Percentiles rank a stretch among this genome's conserved stretches.
Evolutionary conservation across 441 rosid genomes (phyloP).

Genomic region (Aleurites moluccanus): DNA sequence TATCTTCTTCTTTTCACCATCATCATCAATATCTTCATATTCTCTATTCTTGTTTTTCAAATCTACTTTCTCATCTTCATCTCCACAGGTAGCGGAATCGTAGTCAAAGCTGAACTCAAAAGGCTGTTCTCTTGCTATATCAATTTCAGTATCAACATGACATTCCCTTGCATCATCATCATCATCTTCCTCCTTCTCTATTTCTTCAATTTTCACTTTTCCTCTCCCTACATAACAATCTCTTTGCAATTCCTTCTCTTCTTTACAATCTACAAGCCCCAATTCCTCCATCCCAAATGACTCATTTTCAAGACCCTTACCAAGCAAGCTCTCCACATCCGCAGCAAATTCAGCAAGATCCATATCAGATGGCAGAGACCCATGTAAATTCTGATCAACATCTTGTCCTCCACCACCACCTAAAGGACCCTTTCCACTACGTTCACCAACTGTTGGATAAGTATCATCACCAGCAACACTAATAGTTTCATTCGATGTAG

Average conservation of each 20-base stretch:
- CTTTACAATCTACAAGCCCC: slow-evolving; percentile 49
- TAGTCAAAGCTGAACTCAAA: slow-evolving; percentile 70
- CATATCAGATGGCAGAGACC: slow-evolving; percentile 70
- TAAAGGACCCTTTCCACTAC: slow-evolving; percentile 28
- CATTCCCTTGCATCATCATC: slow-evolving; percentile 14
- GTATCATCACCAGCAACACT: slow-evolving; percentile 3
- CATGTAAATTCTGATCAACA: slow-evolving; percentile 41
- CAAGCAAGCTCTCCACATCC: slow-evolving; percentile 78
- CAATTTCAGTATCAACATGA: slow-evolving; percentile 31
- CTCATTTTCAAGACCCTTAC: slow-evolving; percentile 67
- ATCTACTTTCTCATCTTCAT: slow-evolving; percentile 38
- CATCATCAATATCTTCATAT: slow-evolving; percentile 28
- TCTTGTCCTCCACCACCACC: slow-evolving; percentile 4
- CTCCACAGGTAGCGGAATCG: slow-evolving; percentile 45
- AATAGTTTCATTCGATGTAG: slow-evolving; percentile 13
- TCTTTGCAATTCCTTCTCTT: slow-evolving; percentile 23
- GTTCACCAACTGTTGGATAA: slow-evolving; percentile 15
- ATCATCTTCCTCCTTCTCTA: slow-evolving; percentile 29
- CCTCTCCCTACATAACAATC: slow-evolving; percentile 13
- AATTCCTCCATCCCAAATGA: slow-evolving; percentile 65
- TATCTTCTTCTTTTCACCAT: slow-evolving; percentile 19
- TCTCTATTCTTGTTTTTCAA: not conserved
- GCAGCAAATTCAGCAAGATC: slow-evolving; percentile 91
- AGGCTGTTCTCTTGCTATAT: slow-evolving; percentile 43
- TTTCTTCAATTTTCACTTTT: slow-evolving; percentile 49